Conservation (phyloP, 345 rosid genomes). For the Moricandia arvensis region DNA sequence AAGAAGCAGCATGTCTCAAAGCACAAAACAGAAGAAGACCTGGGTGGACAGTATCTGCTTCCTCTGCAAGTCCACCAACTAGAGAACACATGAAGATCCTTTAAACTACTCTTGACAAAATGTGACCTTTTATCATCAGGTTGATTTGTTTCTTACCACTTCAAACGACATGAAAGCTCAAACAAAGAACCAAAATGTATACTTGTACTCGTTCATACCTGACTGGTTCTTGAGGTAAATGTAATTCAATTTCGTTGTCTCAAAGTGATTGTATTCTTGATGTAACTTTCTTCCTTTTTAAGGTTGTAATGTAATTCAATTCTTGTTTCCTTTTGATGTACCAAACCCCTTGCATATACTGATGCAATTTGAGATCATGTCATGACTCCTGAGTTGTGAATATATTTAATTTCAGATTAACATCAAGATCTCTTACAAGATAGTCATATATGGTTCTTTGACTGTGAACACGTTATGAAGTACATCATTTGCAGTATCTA, state of each 20-base stretch:
- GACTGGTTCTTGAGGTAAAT: slow-evolving; percentile 4
- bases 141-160: slow-evolving; percentile 8
- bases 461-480: not conserved
- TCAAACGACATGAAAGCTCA: not conserved
- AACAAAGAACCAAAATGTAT: slow-evolving; percentile 4
- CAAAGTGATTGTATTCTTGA: slow-evolving; percentile 3
- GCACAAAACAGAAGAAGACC: slow-evolving; percentile 66
- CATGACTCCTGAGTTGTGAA: not conserved
- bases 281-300: slow-evolving; percentile 7
- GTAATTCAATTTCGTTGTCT: not conserved
- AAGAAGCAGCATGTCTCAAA: slow-evolving; percentile 54
- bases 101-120: not conserved
- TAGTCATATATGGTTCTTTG: not conserved
- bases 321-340: slow-evolving; percentile 2
- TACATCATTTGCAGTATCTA: not conserved
- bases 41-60: slow-evolving; percentile 74
- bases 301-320: not conserved
- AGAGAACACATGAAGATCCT: slow-evolving; percentile 58
- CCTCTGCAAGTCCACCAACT: slow-evolving; percentile 70
- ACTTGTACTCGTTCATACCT: slow-evolving; percentile 18
- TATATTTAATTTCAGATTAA: not conserved
- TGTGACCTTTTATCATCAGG: slow-evolving; percentile 15
- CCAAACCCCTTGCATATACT: not conserved
- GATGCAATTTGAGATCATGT: not conserved
- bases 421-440: not conserved